Evolutionary conservation across 768 basidiomycete species (phyloP).

Genomic region (Pleurotus djamor): DNA sequence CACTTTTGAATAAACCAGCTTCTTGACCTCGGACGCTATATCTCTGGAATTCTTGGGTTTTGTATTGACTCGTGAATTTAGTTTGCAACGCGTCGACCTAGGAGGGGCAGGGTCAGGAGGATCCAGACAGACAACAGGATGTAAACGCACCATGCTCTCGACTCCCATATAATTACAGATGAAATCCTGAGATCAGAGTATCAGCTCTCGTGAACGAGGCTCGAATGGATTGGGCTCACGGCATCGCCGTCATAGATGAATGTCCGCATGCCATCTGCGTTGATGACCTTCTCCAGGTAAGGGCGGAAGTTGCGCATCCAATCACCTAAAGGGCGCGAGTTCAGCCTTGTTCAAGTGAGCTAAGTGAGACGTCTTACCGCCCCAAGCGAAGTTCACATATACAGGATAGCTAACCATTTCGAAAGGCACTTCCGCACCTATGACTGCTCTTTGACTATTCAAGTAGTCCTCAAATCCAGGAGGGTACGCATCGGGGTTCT

Average conservation of each 20-base stretch:
- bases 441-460: conserved; percentile 22
- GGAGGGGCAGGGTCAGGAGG: neutral
- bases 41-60: conserved; percentile 38
- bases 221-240: conserved; percentile 23
- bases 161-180: conserved; percentile 54
- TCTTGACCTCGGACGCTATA: conserved; percentile 49
- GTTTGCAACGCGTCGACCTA: conserved; percentile 48
- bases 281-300: conserved; percentile 53
- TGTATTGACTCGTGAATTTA: conserved; percentile 37
- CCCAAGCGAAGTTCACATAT: conserved; percentile 46
- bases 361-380: conserved; percentile 26
- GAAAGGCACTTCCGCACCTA: conserved; percentile 47
- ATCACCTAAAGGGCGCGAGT: conserved; percentile 32
- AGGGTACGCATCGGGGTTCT: conserved; percentile 41
- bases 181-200: conserved; percentile 33
- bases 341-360: neutral
- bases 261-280: conserved; percentile 48
- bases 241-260: conserved; percentile 59
- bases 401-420: conserved; percentile 35
- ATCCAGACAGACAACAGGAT: neutral
- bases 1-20: conserved; percentile 57
- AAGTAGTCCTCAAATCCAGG: conserved; percentile 31
- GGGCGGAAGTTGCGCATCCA: conserved; percentile 56
- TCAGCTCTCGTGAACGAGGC: neutral
- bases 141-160: conserved; percentile 49